Evolutionary conservation across 2,329 filamentous ascomycete genomes (phyloP).

Genomic region (Gnomoniopsis smithogilvyi): DNA sequence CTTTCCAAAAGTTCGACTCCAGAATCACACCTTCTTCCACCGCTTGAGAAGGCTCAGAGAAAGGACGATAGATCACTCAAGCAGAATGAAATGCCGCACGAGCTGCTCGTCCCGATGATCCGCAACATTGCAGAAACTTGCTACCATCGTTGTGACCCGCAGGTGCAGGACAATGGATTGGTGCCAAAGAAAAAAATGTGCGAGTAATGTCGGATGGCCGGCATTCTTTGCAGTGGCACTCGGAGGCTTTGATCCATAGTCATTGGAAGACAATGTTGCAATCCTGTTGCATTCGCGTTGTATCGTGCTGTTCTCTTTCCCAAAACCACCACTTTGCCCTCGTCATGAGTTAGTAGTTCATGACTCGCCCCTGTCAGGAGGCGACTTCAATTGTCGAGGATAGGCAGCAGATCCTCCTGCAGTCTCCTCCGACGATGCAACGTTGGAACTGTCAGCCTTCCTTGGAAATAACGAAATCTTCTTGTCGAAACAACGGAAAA

Average conservation of each 20-base stretch:
- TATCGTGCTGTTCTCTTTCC: background rate
- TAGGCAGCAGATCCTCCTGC: background rate
- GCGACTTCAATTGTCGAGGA: background rate
- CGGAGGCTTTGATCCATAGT: background rate
- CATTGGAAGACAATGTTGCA: background rate
- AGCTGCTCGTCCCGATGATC: background rate
- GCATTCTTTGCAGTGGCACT: background rate
- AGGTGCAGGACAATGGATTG: no score
- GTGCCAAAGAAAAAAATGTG: no score
- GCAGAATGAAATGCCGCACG: background rate
- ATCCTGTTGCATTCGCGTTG: background rate
- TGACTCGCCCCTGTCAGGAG: background rate
- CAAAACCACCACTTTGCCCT: background rate
- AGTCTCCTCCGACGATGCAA: background rate
- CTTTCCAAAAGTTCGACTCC: no score
- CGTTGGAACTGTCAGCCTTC: background rate
- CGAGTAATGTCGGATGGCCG: background rate
- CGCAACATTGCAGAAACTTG: background rate
- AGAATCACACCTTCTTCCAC: no score
- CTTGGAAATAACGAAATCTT: background rate
- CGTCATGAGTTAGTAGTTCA: background rate
- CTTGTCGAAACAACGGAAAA: background rate
- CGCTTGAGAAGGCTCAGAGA: background rate
- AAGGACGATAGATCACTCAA: background rate
- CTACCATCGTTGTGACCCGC: background rate